A percentile compares a stretch with the other conserved stretches of the same genome.
Evolutionary conservation across 331 rosid genomes (phyloP).

Genomic region (Pyracantha coccinea): DNA sequence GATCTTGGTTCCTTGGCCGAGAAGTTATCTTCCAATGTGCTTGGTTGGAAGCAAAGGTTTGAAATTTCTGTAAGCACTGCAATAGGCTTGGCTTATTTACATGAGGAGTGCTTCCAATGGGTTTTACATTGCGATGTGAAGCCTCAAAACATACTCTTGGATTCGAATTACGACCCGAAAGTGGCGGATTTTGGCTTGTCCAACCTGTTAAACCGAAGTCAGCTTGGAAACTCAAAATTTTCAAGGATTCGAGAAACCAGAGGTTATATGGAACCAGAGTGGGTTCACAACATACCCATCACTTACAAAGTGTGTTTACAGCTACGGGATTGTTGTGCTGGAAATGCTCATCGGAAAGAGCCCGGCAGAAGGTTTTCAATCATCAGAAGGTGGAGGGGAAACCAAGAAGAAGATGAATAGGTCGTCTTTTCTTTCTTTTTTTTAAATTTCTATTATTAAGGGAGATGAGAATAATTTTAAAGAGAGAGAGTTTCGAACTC

Average conservation of each 20-base stretch:
- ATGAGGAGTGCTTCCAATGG: constrained; percentile 69
- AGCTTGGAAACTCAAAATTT: constrained; percentile 19
- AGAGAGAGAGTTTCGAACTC: accelerated
- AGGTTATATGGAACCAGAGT: constrained; percentile 71
- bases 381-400: constrained; percentile 2
- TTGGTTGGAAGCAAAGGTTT: constrained; percentile 48
- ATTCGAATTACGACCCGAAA: constrained; percentile 38
- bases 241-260: constrained; percentile 56
- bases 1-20: constrained; percentile 50
- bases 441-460: no score
- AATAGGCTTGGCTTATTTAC: constrained; percentile 53
- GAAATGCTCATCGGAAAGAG: constrained; percentile 32
- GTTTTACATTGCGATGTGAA: constrained; percentile 62
- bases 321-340: constrained; percentile 47
- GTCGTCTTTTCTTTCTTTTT: no score
- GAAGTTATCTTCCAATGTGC: constrained; percentile 15
- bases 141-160: constrained; percentile 57
- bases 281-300: constrained; percentile 52
- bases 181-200: constrained; percentile 63
- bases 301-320: constrained; percentile 57
- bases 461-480: no score
- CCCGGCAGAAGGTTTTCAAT: not conserved
- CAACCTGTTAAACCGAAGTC: constrained; percentile 35
- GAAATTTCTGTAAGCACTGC: constrained; percentile 46
- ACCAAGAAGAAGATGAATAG: constrained; percentile 16